phyloP scores from a whole-genome alignment of 2,329 filamentous ascomycete species.

The Biscogniauxia mediterranea region DNA sequence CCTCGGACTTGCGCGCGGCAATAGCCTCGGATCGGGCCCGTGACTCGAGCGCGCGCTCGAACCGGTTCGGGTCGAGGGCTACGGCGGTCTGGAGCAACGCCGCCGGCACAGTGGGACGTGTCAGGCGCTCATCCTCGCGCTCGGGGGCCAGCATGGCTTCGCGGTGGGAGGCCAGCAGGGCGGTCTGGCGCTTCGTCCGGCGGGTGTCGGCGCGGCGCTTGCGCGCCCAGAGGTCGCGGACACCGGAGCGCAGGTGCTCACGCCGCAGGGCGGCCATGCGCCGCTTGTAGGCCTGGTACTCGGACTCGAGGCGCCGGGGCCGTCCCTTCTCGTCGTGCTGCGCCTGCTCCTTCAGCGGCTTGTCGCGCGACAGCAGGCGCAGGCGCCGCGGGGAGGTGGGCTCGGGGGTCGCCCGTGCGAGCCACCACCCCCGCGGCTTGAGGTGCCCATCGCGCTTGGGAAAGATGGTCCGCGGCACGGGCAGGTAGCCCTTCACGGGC shows the following conservation, averaged over 20 bases:
- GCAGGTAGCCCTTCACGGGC: slow-evolving; percentile 73
- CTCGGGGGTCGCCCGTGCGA: slow-evolving; percentile 56
- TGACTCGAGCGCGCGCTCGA: slow-evolving; percentile 49
- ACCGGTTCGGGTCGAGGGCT: slow-evolving; percentile 61
- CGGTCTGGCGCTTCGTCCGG: slow-evolving; percentile 39
- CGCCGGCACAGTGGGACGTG: slow-evolving; percentile 62
- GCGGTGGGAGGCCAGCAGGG: slow-evolving; percentile 47
- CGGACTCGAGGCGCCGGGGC: slow-evolving; percentile 21
- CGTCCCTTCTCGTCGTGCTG: slow-evolving; percentile 26
- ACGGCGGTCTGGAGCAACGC: slow-evolving; percentile 51
- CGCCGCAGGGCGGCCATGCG: slow-evolving; percentile 71
- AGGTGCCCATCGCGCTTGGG: slow-evolving; percentile 50
- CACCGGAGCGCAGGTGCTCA: slow-evolving; percentile 67
- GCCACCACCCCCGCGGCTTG: slow-evolving; percentile 62
- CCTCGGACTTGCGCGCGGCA: slow-evolving; percentile 52
- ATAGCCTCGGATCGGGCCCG: slow-evolving; percentile 41
- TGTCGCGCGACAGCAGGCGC: too few relatives aligned
- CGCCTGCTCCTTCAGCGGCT: slow-evolving; percentile 31
- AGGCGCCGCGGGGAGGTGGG: slow-evolving; percentile 38
- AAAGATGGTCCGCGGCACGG: slow-evolving; percentile 81
- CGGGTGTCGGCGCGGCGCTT: slow-evolving; percentile 47
- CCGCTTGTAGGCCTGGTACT: slow-evolving; percentile 61
- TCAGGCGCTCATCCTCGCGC: slow-evolving; percentile 74
- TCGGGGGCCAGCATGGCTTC: slow-evolving; percentile 61
- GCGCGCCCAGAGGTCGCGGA: slow-evolving; percentile 67